A percentile compares a stretch with the other conserved stretches of the same genome.
Evolutionary conservation across 2,329 filamentous ascomycete species (phyloP).

Genomic region (Monilinia laxa): DNA sequence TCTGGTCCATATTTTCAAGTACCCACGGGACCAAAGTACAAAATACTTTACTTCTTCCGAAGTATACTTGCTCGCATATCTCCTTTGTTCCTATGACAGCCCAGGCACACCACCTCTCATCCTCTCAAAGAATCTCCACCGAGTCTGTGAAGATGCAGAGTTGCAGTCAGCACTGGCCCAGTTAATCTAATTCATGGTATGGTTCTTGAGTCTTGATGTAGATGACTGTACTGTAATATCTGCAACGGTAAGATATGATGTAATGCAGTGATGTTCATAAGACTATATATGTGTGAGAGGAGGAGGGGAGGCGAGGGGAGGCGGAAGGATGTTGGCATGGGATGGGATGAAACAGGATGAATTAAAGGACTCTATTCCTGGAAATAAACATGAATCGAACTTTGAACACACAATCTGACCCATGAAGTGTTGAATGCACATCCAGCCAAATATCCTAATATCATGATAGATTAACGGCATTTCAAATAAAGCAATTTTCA

Average conservation of each 20-base stretch:
- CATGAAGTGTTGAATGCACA: too few species aligned
- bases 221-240: not conserved
- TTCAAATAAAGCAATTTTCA: too few species aligned
- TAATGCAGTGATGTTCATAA: not conserved
- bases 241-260: not conserved
- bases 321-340: not conserved
- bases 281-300: not conserved
- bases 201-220: not conserved
- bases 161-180: not conserved
- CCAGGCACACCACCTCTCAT: not conserved
- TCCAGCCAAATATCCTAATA: too few species aligned
- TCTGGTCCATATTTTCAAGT: not conserved
- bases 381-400: too few species aligned
- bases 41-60: not conserved
- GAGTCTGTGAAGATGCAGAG: not conserved
- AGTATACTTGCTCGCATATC: not conserved
- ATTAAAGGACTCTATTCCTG: too few species aligned
- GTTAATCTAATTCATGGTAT: not conserved
- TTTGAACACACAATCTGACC: too few species aligned
- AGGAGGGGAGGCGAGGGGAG: too few species aligned
- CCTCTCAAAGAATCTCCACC: not conserved
- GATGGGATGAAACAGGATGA: too few species aligned
- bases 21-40: not conserved
- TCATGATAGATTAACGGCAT: too few species aligned
- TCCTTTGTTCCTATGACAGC: too few species aligned